Percentiles rank a stretch among this genome's conserved stretches.
These are phyloP conservation scores for Abrus precatorius DNA, from an alignment of 306 rosid genomes.

Conservation along the genomic window DNA sequence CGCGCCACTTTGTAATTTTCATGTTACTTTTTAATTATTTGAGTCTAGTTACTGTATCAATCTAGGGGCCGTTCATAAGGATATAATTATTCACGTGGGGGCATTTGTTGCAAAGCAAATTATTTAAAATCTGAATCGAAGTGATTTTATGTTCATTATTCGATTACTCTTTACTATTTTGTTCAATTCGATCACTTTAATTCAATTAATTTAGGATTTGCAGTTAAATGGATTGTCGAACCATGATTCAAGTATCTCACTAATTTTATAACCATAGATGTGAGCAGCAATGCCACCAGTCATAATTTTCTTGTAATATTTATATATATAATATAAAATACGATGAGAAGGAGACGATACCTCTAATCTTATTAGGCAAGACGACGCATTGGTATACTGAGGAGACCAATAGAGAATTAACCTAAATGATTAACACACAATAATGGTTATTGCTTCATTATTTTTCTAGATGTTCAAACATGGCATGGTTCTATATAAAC, in stretches of 20 bases:
- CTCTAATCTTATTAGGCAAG: too few species aligned
- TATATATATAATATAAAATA: neutral
- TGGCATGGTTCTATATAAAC: neutral
- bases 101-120: conserved; percentile 26
- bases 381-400: too few species aligned
- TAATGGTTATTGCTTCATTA: neutral
- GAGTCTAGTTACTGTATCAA: conserved; percentile 30
- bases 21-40: neutral
- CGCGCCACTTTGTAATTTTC: conserved; percentile 28
- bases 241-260: neutral
- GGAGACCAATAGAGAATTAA: too few species aligned
- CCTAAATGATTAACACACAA: too few species aligned
- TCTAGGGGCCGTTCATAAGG: neutral
- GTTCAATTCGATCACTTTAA: neutral
- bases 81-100: conserved; percentile 15
- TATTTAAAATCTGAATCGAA: neutral
- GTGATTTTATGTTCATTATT: conserved; percentile 2
- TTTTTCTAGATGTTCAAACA: neutral
- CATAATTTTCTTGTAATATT: neutral
- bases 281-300: neutral
- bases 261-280: neutral
- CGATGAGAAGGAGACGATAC: too few species aligned
- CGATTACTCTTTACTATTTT: neutral
- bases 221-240: neutral
- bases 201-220: neutral